Conservation (phyloP, 257 asterid genomes). For the Nyctanthes arbortristis region DNA sequence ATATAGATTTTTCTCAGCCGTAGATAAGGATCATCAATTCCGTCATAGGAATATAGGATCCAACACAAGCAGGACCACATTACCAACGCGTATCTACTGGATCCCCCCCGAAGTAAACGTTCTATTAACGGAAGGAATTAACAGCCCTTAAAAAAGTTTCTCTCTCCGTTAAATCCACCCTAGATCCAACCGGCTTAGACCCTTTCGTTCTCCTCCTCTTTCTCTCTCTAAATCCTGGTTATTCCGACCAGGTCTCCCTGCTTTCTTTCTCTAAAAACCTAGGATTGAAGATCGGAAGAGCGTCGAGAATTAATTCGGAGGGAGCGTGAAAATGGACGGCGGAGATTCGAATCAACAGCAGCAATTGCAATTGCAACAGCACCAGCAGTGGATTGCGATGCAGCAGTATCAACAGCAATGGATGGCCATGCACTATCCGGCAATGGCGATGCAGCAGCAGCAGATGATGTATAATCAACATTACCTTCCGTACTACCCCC, state of each 20-base stretch:
- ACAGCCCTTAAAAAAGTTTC: slow-evolving; percentile 35
- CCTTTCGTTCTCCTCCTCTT: slow-evolving; percentile 27
- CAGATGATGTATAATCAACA: slow-evolving; percentile 86
- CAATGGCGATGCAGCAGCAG: slow-evolving; percentile 84
- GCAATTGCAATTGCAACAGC: slow-evolving; percentile 44
- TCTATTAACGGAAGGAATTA: slow-evolving; percentile 34
- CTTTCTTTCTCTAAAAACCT: slow-evolving; percentile 31
- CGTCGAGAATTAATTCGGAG: slow-evolving; percentile 26
- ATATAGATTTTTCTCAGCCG: slow-evolving; percentile 34
- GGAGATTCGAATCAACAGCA: slow-evolving; percentile 76
- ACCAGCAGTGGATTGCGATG: slow-evolving; percentile 79
- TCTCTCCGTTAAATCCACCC: slow-evolving; percentile 67
- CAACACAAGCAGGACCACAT: slow-evolving; percentile 24
- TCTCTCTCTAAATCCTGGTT: slow-evolving; percentile 35
- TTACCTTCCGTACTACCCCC: slow-evolving; percentile 78
- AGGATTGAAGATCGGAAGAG: slow-evolving; percentile 11
- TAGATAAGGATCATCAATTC: slow-evolving; percentile 26
- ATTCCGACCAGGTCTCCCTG: slow-evolving; percentile 44
- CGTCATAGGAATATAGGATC: slow-evolving; percentile 43
- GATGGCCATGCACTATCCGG: slow-evolving; percentile 96
- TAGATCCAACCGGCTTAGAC: slow-evolving; percentile 44
- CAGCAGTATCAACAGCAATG: slow-evolving; percentile 96
- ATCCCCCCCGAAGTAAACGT: slow-evolving; percentile 34
- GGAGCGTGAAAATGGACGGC: slow-evolving; percentile 54
- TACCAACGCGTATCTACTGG: slow-evolving; percentile 47